Base-by-base conservation (phyloP, 371 early-diverging fungal genomes). In the Syncephalastrum racemosum region DNA sequence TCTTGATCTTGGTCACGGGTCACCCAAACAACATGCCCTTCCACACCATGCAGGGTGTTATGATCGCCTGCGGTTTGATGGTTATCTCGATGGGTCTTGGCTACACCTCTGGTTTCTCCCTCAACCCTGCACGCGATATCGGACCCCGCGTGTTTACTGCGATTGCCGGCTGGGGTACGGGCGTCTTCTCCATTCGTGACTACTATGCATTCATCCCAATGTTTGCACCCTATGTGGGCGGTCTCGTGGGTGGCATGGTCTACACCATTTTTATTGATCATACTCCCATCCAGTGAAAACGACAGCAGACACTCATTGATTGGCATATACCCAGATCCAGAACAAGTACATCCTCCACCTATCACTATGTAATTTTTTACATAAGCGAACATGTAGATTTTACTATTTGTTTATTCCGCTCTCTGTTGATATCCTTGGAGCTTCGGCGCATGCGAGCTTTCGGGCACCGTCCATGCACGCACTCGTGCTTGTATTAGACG, bases 91-190 rank as follows among this genome's bases (percentile, higher is more conserved):
- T 78, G 12, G 74, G 85, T 42, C 71, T 87, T 46, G 87, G 86
- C 18, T 87, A 84, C 77, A 80, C 83, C 50, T 89, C 91, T 23
- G 90, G 90, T 15, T 90, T 86, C 46, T 90, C 88, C 16, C 68
- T 95, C 51, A 95, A 95, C 69, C 93, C 92, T 45, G 94, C 95
- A 16, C 86, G 94, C 66, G 95, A 95, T 73, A 68, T 95, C 60
- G 95, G 92, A n/a, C 94, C 94, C 13, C 87, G 95, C 47, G 63
- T 91, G 16, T 90, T 93, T 63, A 87, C 91, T 25, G 72, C 84
- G 25, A 59, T 89, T 42, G 88, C 86, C 8, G 63, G 91, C n/a
- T 94, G 90, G 83, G 91, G 93, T 24, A 44, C 68, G 18, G 81
- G 79, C 16, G 87, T 86, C 25, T 90, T 93, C 71, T 73, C 81